Percentiles rank a stretch among this genome's conserved stretches.
Conservation (phyloP, 2,329 filamentous ascomycete species). For the Fusarium sp. region DNA sequence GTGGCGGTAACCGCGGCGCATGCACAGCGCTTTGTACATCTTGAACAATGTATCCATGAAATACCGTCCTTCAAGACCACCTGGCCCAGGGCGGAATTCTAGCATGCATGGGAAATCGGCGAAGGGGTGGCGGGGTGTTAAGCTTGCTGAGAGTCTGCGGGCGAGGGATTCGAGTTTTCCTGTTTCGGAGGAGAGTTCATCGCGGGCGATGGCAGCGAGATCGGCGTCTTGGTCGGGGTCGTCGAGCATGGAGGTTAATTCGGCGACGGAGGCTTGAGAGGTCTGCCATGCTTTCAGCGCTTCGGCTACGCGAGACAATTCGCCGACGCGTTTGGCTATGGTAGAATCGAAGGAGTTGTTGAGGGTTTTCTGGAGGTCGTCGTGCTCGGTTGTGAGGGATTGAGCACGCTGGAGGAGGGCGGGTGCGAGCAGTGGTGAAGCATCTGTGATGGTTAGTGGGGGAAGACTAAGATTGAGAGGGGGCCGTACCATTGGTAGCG, state of each 20-base stretch:
- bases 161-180: conserved; percentile 70
- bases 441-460: conserved; percentile 18
- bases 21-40: conserved; percentile 89
- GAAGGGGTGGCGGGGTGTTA: conserved; percentile 91
- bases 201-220: conserved; percentile 78
- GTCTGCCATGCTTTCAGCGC: conserved; percentile 69
- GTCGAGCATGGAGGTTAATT: conserved; percentile 61
- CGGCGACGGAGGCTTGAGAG: conserved; percentile 61
- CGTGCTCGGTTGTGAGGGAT: conserved; percentile 66
- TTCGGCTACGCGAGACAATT: conserved; percentile 65
- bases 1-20: conserved; percentile 70
- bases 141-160: conserved; percentile 74
- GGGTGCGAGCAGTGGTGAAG: conserved; percentile 53
- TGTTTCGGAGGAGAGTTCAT: conserved; percentile 78
- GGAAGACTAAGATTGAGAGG: rapidly evolving
- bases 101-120: conserved; percentile 88
- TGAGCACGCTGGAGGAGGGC: conserved; percentile 69
- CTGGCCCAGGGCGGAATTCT: conserved; percentile 91
- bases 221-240: conserved; percentile 67
- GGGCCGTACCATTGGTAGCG: conserved; percentile 44
- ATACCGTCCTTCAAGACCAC: conserved; percentile 88
- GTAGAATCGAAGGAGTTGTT: conserved; percentile 64
- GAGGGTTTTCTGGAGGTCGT: conserved; percentile 61
- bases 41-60: conserved; percentile 88
- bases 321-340: conserved; percentile 68